phyloP scores from a whole-genome alignment of 768 basidiomycete genomes.

The Serendipita sp. region DNA sequence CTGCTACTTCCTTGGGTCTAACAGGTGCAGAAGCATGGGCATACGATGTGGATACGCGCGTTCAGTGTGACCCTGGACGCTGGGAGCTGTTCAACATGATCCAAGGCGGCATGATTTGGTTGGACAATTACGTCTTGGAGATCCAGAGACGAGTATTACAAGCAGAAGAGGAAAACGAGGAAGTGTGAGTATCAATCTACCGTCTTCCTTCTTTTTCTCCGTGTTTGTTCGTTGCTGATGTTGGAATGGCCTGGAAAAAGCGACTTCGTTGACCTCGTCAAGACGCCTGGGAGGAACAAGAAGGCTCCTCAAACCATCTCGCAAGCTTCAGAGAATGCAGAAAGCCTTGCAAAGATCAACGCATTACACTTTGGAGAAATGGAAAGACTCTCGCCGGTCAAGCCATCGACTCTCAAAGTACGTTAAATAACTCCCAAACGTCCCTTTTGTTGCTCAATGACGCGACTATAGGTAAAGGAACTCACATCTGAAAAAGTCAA shows the following conservation, averaged over 20 bases:
- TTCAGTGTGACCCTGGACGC: background rate
- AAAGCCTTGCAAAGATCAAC: background rate
- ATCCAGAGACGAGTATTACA: background rate
- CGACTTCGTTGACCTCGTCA: background rate
- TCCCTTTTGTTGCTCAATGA: too few relatives aligned
- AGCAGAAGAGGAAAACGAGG: background rate
- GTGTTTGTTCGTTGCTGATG: background rate
- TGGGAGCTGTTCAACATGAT: slow-evolving; percentile 2
- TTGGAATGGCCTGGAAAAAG: background rate
- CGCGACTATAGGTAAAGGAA: too few relatives aligned
- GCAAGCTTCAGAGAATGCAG: background rate
- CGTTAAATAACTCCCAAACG: too few relatives aligned
- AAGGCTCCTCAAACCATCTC: background rate
- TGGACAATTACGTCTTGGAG: background rate
- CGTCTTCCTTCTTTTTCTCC: background rate
- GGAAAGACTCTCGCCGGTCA: background rate
- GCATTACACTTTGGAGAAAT: background rate
- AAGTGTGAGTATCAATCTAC: background rate
- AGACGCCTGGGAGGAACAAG: background rate
- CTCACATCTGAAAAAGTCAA: too few relatives aligned
- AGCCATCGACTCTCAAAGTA: background rate
- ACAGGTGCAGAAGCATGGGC: background rate
- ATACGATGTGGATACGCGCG: background rate
- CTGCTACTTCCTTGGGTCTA: background rate
- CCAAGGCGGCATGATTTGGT: background rate